phyloP scores from a whole-genome alignment of 1,139 yeast species.

The Zygosaccharomyces pseudobailii region DNA sequence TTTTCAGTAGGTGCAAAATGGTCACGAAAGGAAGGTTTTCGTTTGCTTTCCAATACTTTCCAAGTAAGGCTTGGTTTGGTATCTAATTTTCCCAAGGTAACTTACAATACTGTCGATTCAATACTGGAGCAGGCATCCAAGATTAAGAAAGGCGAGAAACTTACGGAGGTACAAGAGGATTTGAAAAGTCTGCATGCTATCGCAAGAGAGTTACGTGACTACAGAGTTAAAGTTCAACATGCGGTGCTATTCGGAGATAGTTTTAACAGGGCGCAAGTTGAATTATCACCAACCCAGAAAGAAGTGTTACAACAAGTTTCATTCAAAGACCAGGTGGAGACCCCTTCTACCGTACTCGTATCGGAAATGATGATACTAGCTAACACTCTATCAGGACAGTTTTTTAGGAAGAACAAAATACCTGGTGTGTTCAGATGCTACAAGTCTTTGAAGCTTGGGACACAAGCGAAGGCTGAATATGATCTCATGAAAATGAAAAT shows the following conservation, averaged over 20 bases:
- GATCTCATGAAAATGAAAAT: slow-evolving; percentile 27
- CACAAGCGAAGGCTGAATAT: slow-evolving; percentile 28
- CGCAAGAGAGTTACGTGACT: slow-evolving; percentile 33
- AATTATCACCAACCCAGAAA: slow-evolving; percentile 10
- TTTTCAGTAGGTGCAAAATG: slow-evolving; percentile 39
- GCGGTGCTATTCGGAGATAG: slow-evolving; percentile 39
- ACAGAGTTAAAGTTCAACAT: slow-evolving; percentile 32
- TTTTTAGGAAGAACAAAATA: slow-evolving; percentile 43
- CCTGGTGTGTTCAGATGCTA: slow-evolving; percentile 60
- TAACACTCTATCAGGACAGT: slow-evolving; percentile 56
- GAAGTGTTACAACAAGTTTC: slow-evolving; percentile 15
- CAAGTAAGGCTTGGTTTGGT: slow-evolving; percentile 40
- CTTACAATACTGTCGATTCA: slow-evolving; percentile 48
- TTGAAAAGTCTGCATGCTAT: slow-evolving; percentile 36
- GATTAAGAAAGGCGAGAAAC: background rate
- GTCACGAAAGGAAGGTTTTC: slow-evolving; percentile 30
- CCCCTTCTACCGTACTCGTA: slow-evolving; percentile 54
- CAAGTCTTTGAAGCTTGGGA: slow-evolving; percentile 34
- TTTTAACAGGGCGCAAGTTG: slow-evolving; percentile 26
- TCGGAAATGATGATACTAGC: slow-evolving; percentile 81
- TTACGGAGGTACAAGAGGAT: slow-evolving; percentile 28
- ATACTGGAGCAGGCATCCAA: slow-evolving; percentile 29
- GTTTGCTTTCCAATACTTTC: slow-evolving; percentile 28
- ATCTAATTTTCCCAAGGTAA: slow-evolving; percentile 42
- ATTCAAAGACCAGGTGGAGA: slow-evolving; percentile 26